Base-by-base conservation (phyloP, 1,284 basidiomycete species). In the Hortiboletus rubellus region DNA sequence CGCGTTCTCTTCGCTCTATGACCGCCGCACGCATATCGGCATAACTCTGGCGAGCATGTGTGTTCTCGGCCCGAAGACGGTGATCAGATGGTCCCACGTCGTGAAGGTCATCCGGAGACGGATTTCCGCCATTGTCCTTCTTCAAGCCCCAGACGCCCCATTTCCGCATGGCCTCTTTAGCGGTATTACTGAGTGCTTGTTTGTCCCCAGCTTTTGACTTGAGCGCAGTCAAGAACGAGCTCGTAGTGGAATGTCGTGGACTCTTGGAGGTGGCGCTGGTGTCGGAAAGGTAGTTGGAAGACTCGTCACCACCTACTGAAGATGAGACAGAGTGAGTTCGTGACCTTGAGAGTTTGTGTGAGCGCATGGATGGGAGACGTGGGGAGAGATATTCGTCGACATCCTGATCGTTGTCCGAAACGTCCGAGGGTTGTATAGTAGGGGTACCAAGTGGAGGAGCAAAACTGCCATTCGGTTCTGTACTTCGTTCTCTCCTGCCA, bases 151-250 rank as follows among this genome's bases (percentile, higher is more conserved):
- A 94, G 18, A 86, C 86, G 22, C 92, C 87, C 92, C 92, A 95
- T 70, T 94, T 94, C 54, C 87, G 86, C 78, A 95, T 86, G 14
- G 87, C 82, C 69, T 95, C 93, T 70, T 88, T 89, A 5, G 92
- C 92, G 2, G 85, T 85, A 64, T 86, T 87, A 65, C 84, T 86
- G 24, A 94, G 74, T 2, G 90, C 90, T 69, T 93, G 86, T 68
- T 93, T 94, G 71, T 95, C 92, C 15, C 82, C 82, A 0, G 87
- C 82, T 43, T 87, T 87, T 24, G 91, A 84, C 69, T 87, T 89
- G 52, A 91, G 77, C 15, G 87, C 84, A n/a, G 87, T 83, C 52
- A 91, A 82, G 74, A 89, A 86, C 14, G 81, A 81, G n/a, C 74
- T 75, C 30, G 79, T 71, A 50, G 74, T 73, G 37, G 75, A 69